phyloP scores from a whole-genome alignment of 2,329 filamentous ascomycete genomes.

The Neurospora sp. region DNA sequence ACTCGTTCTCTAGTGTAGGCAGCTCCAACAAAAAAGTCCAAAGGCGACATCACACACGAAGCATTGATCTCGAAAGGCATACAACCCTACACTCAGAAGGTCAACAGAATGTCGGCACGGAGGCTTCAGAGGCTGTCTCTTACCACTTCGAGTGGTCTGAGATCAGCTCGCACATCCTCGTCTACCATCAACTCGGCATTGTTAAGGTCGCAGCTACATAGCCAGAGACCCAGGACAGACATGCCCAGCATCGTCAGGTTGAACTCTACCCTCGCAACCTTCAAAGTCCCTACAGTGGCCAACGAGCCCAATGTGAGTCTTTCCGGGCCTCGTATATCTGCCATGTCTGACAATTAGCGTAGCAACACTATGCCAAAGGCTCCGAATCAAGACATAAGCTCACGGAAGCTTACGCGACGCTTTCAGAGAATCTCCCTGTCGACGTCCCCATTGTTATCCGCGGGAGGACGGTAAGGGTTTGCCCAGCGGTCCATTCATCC shows the following conservation, averaged over 20 bases:
- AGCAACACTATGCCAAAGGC: conserved; percentile 86
- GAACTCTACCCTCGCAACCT: conserved; percentile 60
- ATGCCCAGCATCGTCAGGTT: conserved; percentile 17
- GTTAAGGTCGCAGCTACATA: not conserved
- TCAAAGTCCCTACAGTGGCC: conserved; percentile 75
- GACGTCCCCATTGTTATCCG: conserved; percentile 76
- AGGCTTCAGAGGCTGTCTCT: conserved; percentile 13
- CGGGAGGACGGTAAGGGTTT: conserved; percentile 58
- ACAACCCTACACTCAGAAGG: not conserved
- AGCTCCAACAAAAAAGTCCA: not conserved
- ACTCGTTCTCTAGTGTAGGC: not conserved
- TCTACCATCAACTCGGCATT: conserved; percentile 4
- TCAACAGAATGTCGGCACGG: conserved; percentile 12
- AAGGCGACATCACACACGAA: not conserved
- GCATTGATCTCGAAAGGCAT: not conserved
- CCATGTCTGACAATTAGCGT: conserved; percentile 5
- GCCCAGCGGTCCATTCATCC: too few species aligned
- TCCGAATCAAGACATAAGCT: conserved; percentile 71
- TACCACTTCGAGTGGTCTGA: conserved; percentile 3
- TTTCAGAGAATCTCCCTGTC: conserved; percentile 60
- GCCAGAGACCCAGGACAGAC: conserved; percentile 8
- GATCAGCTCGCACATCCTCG: conserved; percentile 9
- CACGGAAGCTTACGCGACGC: conserved; percentile 58
- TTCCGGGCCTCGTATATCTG: not conserved
- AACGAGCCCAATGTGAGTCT: conserved; percentile 91